These are phyloP conservation scores for Saccharomycopsis olivae DNA, from an alignment of 805 yeast species.

Conservation along the genomic window DNA sequence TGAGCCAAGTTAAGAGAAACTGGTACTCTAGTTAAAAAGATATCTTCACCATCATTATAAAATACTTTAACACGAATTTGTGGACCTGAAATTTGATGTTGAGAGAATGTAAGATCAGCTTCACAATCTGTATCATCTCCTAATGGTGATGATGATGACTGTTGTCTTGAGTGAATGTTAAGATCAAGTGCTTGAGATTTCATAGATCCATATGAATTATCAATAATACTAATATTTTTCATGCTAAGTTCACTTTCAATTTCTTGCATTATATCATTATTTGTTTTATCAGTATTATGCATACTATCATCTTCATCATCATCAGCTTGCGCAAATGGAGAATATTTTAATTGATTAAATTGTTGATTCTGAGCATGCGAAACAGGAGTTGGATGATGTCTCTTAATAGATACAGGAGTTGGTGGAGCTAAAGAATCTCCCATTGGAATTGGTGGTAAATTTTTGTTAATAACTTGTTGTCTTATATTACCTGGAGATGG, in stretches of 20 bases:
- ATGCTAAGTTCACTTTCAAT: conserved; percentile 16
- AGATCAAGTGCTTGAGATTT: background rate
- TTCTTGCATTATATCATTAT: conserved; percentile 17
- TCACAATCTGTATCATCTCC: background rate
- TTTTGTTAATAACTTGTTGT: conserved; percentile 13
- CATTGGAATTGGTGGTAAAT: conserved; percentile 18
- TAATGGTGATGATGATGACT: background rate
- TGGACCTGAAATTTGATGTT: conserved; percentile 16
- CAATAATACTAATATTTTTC: conserved; percentile 5
- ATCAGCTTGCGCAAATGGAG: conserved; percentile 12
- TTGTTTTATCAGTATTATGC: conserved; percentile 4
- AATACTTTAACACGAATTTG: conserved; percentile 17
- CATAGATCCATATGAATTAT: background rate
- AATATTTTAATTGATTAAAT: conserved; percentile 1
- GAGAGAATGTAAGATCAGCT: conserved; percentile 1
- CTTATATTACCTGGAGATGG: background rate
- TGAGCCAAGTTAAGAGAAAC: conserved; percentile 11
- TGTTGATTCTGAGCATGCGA: background rate
- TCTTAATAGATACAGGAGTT: conserved; percentile 8
- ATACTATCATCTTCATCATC: conserved; percentile 11
- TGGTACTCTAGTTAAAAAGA: conserved; percentile 16
- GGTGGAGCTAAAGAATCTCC: conserved; percentile 8
- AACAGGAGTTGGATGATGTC: conserved; percentile 14
- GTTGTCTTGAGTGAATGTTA: background rate
- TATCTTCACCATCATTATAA: conserved; percentile 18